Conservation (phyloP, 2,329 filamentous ascomycete genomes). For the Calonectria leucothoes region DNA sequence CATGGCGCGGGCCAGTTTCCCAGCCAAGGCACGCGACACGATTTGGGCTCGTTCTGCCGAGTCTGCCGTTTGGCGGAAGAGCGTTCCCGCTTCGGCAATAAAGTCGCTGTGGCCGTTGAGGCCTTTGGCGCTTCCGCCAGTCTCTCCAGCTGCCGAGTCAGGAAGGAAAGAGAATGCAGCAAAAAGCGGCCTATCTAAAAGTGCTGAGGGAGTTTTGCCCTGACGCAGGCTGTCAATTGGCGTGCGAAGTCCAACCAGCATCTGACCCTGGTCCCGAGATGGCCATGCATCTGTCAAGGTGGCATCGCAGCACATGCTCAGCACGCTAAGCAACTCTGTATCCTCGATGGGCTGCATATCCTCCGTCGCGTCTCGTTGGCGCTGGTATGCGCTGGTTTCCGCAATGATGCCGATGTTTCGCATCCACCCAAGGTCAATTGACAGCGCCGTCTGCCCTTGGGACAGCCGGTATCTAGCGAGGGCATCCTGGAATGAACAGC, state of each 20-base stretch:
- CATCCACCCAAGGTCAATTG: not conserved
- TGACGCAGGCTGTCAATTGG: not conserved
- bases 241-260: too few species aligned
- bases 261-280: too few species aligned
- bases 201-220: not conserved
- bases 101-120: not conserved
- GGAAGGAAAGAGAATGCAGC: not conserved
- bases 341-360: too few species aligned
- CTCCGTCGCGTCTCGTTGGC: too few species aligned
- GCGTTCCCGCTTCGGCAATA: not conserved
- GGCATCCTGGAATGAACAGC: not conserved
- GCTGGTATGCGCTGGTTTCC: too few species aligned
- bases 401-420: too few species aligned
- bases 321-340: too few species aligned
- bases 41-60: not conserved
- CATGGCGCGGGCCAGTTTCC: not conserved
- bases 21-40: not conserved
- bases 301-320: too few species aligned
- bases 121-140: not conserved
- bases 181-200: not conserved
- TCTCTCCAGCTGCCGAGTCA: not conserved
- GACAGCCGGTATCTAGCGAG: not conserved
- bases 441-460: not conserved
- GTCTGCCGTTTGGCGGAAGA: not conserved
- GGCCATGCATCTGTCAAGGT: too few species aligned